Base-by-base conservation (phyloP, 139 green algal species). In the Tetradesmus lagerheimii region DNA sequence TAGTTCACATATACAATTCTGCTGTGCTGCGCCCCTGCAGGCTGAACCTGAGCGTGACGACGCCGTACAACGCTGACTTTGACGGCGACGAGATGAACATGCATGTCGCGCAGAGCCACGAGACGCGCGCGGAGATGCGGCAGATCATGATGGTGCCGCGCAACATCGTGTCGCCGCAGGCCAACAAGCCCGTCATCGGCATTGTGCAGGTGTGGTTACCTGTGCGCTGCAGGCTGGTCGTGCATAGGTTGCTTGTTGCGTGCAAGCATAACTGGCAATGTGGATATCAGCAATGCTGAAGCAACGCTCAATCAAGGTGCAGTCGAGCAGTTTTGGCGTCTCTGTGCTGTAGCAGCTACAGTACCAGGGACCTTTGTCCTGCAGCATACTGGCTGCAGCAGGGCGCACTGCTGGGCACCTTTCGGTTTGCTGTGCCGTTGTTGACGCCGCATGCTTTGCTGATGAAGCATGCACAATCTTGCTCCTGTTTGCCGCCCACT, bases 81-180 rank as follows among this genome's bases (percentile, higher is more conserved):
- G 98, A 99, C 89, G 98, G 98, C 31, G 98, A 99, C 90, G 98
- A 99, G 94, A 99, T 99, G 98, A 99, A 99, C 97, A 99, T 99
- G 98, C 98, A 99, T 93, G 95, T 99, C 43, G 96, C 96, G 50
- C 98, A 99, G 94, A 96, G 94, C 29, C 96, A 97, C 34, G 98
- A 99, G 94, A 98, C 97, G 43, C 95, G 96, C 1, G 97, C 98
- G 1, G 98, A 99, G 94, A 97, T 98, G 78, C 90, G 92, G n/a
- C 94, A 99, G 92, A 97, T 99, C 77, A 99, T 99, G 98, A 97
- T 98, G 94, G 98, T 99, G 90, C 97, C 98, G 2, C 95, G 96
- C 82, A 99, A 98, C 95, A 99, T 99, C 87, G 97, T 99, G 57
- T 99, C 96, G 11, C 96, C 98, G 37, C 98, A 99, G 95, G 96